A percentile compares a stretch with the other conserved stretches of the same genome.
Evolutionary conservation across 1,139 yeast genomes (phyloP).

Genomic region (Kazachstania sp.): DNA sequence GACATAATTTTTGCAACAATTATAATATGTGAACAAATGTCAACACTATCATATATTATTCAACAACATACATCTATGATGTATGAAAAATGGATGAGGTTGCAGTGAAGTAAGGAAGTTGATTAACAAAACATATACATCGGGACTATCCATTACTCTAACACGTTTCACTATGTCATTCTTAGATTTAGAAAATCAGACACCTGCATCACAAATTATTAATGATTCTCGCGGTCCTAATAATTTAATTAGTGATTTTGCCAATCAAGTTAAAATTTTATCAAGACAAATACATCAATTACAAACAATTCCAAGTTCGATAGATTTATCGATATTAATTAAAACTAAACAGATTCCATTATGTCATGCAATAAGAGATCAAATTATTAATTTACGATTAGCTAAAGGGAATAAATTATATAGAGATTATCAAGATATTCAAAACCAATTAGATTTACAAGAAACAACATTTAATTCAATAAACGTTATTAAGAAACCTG

Average conservation of each 20-base stretch:
- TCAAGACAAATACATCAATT: slow-evolving; percentile 43
- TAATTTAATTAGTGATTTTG: slow-evolving; percentile 36
- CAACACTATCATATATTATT: no score
- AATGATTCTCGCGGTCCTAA: slow-evolving; percentile 7
- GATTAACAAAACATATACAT: no score
- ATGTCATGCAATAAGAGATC: slow-evolving; percentile 23
- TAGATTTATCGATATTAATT: slow-evolving; percentile 35
- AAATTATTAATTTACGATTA: slow-evolving; percentile 4
- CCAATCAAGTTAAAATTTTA: slow-evolving; percentile 38
- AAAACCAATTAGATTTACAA: slow-evolving; percentile 29
- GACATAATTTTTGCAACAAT: no score
- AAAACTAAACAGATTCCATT: slow-evolving; percentile 29
- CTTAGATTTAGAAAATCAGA: slow-evolving; percentile 55
- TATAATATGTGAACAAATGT: no score
- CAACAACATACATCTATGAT: no score
- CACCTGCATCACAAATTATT: not conserved
- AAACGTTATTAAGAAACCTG: slow-evolving; percentile 30
- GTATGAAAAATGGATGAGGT: no score
- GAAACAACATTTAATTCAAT: slow-evolving; percentile 12
- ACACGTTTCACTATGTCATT: slow-evolving; percentile 44
- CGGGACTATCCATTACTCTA: no score
- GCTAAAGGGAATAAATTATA: slow-evolving; percentile 29
- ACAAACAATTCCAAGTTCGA: slow-evolving; percentile 49
- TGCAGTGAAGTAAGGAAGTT: no score
- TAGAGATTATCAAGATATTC: slow-evolving; percentile 37